Base-by-base conservation (phyloP, 139 green algal species). In the Gonium pectorale region DNA sequence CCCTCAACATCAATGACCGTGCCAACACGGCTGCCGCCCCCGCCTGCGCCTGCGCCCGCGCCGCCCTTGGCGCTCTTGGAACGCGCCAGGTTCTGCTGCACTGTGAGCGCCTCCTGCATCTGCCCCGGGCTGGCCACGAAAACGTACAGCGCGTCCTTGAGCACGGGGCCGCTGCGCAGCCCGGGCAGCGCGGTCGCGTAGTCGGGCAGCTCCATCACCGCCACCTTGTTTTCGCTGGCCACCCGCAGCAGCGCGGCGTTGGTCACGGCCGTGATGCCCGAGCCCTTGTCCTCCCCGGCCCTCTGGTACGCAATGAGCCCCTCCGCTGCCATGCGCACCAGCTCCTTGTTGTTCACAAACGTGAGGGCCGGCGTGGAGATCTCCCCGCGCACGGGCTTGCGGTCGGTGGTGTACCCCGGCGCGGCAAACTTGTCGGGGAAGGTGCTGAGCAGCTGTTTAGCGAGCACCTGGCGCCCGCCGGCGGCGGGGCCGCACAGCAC, bases 371-470 rank as follows among this genome's bases (percentile, higher is more conserved):
- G 41, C 35, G 35, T 77, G 7, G 66, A 54, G 5, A 81, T 68
- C 37, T 91, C 87, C 8, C 87, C 88, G 71, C 91, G 92, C 38
- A 29, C 81, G 6, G 90, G 87, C 81, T 92, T 92, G 43, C 86
- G 86, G 73, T 94, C 90, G 27, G 90, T 94, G 13, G 88, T 22
- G 31, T 73, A 52, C 17, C 52, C 46, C 2, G 90, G 90, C 40
- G 91, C 60, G 5, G 67, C 81, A 79, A 95, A 93, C 72, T 83
- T 89, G 52, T 83, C 77, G 0, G 89, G 89, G 66, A 87, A 93
- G 41, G 64, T 59, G 38, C 60, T 52, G 8, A 86, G 43, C 62
- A 92, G 80, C 63, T 83, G 67, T n/a, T 73, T 40, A 27, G 79
- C 79, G 29, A 93, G 60, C 54, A 49, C 60, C 29, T 83, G 68